A percentile compares a stretch with the other conserved stretches of the same genome.
Evolutionary conservation across 148 eudicot genomes (phyloP).

Genomic region (Vaccinium myrtillus): DNA sequence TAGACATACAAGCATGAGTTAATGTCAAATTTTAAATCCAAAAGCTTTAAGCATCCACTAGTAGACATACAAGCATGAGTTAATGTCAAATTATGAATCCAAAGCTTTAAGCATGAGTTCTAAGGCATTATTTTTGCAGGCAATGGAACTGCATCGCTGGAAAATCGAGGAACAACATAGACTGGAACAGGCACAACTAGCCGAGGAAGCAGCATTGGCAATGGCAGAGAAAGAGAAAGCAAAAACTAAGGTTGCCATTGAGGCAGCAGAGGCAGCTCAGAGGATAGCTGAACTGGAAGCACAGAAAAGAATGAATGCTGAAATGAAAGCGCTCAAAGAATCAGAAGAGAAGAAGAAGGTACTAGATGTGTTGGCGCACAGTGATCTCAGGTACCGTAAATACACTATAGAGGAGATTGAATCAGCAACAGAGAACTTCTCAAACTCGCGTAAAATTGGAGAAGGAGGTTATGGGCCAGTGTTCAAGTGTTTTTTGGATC

Average conservation of each 20-base stretch:
- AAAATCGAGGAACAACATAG: conserved; percentile 50
- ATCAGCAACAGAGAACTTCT: conserved; percentile 34
- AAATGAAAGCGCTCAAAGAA: conserved; percentile 46
- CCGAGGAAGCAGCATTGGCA: conserved; percentile 65
- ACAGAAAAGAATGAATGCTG: conserved; percentile 48
- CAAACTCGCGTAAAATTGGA: conserved; percentile 34
- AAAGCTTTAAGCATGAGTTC: background rate
- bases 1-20: background rate
- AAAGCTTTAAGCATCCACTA: conserved; percentile 1
- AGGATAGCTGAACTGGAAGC: conserved; percentile 66
- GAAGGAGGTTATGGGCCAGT: conserved; percentile 53
- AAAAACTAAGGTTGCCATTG: conserved; percentile 61
- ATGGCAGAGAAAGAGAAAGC: conserved; percentile 63
- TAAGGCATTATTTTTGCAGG: conserved; percentile 32
- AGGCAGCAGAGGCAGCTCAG: conserved; percentile 79
- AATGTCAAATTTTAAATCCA: background rate
- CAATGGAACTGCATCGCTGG: conserved; percentile 62
- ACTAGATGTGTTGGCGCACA: conserved; percentile 25
- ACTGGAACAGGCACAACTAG: conserved; percentile 44
- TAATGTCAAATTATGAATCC: background rate
- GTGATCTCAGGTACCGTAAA: conserved; percentile 39
- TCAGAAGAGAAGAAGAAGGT: conserved; percentile 44
- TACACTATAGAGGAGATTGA: conserved; percentile 44
- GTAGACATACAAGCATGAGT: background rate
- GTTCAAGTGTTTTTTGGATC: conserved; percentile 37